Evolutionary conservation across 2,329 filamentous ascomycete genomes (phyloP).

Genomic region (Fusarium sp.): DNA sequence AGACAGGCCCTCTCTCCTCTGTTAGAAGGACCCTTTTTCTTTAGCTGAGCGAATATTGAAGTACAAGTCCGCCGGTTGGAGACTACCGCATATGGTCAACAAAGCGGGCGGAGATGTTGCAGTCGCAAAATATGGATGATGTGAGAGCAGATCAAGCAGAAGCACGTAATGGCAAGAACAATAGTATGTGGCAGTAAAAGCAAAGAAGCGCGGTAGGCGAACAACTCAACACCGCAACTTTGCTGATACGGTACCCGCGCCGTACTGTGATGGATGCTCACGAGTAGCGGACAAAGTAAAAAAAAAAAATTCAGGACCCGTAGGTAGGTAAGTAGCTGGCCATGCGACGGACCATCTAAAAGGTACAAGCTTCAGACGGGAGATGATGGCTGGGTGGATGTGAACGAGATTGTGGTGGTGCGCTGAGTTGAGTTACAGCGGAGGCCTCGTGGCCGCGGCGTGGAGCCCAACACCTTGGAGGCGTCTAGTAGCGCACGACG

Average conservation of each 20-base stretch:
- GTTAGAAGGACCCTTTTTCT: not conserved
- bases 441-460: slow-evolving; percentile 40
- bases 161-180: slow-evolving; percentile 2
- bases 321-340: slow-evolving; percentile 1
- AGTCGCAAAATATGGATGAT: slow-evolving; percentile 18
- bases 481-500: slow-evolving; percentile 43
- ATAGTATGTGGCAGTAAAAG: slow-evolving; percentile 7
- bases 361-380: slow-evolving; percentile 24
- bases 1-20: not conserved
- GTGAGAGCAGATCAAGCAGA: slow-evolving; percentile 10
- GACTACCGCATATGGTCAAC: slow-evolving; percentile 35
- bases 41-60: slow-evolving; percentile 21
- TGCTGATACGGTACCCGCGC: slow-evolving; percentile 1
- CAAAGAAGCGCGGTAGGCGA: slow-evolving; percentile 46
- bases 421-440: slow-evolving; percentile 33
- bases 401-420: slow-evolving; percentile 31
- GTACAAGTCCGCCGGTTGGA: slow-evolving; percentile 20
- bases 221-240: slow-evolving; percentile 44
- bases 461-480: slow-evolving; percentile 38
- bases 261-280: slow-evolving; percentile 13
- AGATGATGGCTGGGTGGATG: slow-evolving; percentile 30
- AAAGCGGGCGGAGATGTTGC: slow-evolving; percentile 23
- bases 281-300: slow-evolving; percentile 30
- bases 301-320: not conserved
- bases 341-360: slow-evolving; percentile 28